Percentiles rank a stretch among this genome's conserved stretches.
Evolutionary conservation across 2,329 filamentous ascomycete genomes (phyloP).

Genomic region (Trichoderma breve): DNA sequence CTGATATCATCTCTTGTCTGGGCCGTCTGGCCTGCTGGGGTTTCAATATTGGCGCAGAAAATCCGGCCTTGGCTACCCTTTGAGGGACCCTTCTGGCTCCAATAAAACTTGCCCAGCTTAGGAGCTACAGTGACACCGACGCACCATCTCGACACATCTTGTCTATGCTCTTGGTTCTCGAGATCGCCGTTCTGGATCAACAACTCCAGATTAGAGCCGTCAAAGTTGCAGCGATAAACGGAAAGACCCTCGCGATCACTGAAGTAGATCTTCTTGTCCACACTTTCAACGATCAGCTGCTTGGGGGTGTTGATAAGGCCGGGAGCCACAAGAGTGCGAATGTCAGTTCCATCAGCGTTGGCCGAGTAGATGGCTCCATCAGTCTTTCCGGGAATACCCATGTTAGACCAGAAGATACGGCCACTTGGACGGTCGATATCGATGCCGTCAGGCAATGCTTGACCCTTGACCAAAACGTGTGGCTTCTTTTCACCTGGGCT

Average conservation of each 20-base stretch:
- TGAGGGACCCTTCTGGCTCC: conserved; percentile 57
- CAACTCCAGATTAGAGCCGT: conserved; percentile 40
- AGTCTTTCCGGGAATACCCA: conserved; percentile 41
- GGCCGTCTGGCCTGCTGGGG: conserved; percentile 35
- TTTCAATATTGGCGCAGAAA: conserved; percentile 46
- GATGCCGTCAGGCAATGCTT: conserved; percentile 45
- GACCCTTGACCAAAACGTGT: conserved; percentile 26
- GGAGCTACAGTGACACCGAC: conserved; percentile 53
- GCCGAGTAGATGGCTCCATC: conserved; percentile 45
- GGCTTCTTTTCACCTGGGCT: background rate
- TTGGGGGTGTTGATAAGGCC: conserved; percentile 51
- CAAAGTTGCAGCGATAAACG: conserved; percentile 39
- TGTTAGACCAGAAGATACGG: conserved; percentile 50
- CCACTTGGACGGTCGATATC: conserved; percentile 33
- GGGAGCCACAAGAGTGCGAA: conserved; percentile 40
- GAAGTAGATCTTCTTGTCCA: conserved; percentile 38
- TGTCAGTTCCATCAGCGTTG: conserved; percentile 49
- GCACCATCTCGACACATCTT: conserved; percentile 42
- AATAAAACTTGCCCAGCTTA: conserved; percentile 49
- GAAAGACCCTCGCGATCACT: conserved; percentile 45
- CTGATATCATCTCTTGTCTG: conserved; percentile 41
- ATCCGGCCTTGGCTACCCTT: conserved; percentile 53
- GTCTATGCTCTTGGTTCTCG: conserved; percentile 23
- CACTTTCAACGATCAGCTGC: conserved; percentile 35
- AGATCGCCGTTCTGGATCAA: conserved; percentile 39